Evolutionary conservation across 768 basidiomycete genomes (phyloP), one percentile per base, ranked within the genome.

Genomic region (Cubamyces lactineus): DNA sequence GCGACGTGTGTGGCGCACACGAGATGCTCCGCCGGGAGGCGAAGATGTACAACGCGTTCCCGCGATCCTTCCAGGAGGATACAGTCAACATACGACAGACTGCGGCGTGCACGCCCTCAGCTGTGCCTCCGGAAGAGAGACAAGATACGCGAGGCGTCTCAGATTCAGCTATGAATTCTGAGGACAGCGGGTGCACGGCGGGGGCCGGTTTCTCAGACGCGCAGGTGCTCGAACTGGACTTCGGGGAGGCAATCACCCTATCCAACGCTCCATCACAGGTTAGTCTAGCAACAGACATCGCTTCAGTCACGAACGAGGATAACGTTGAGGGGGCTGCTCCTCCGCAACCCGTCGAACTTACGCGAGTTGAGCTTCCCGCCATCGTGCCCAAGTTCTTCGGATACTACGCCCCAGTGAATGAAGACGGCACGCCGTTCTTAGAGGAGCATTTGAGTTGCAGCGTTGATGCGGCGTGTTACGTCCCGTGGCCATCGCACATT

Each of bases 321-420:
- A 9, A 34, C 34, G 28, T 30, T 30, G 9, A 34, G 34, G 34
- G 5, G 34, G 9, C 34, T 34, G 34, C 34, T 34, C 34, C 34
- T 6, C 34, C 34, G 11, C 5, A 11, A 11, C 77, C 86, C 0
- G 26, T 16, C 48, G 26, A 28, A 15, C 48, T 13, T 15, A 9
- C 4, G 34, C 34, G 34, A 34, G 23, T 26, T 11, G n/a, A 23
- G 19, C 11, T 46, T 26, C 54, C 54, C 8, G 54, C 54, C 12
- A 38, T 86, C 40, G 80, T 84, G 3, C 85, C 86, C 0, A 83
- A 85, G 66, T 87, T 80, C 69, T 87, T 84, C 61, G 86, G 86
- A 1, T 84, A 82, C 69, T 87, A 86, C 63, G 65, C 60, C 0
- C 75, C 74, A 1, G 34, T 54, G 11, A n/a, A 53, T 11, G 26